These are phyloP conservation scores for Astrothelium macrocarpum DNA, from an alignment of 495 filamentous ascomycete species.

Conservation along the genomic window DNA sequence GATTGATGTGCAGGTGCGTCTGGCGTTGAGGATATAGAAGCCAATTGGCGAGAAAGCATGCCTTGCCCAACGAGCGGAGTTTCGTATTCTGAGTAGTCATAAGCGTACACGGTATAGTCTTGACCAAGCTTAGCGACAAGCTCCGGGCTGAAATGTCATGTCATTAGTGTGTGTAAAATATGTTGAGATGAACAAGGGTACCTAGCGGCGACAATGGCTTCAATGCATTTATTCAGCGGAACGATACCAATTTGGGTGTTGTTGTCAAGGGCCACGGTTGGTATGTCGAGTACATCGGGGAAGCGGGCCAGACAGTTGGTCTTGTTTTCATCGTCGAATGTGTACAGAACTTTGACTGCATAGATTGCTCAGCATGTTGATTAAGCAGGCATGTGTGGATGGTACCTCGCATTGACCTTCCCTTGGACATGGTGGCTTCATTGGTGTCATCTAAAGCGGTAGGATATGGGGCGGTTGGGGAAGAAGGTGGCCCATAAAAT, in stretches of 20 bases:
- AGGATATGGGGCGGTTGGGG: background rate
- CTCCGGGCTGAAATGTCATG: constrained; percentile 56
- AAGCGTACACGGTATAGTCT: constrained; percentile 94
- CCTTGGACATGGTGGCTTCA: background rate
- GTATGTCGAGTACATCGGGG: constrained; percentile 69
- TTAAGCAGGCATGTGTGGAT: background rate
- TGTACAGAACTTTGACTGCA: constrained; percentile 90
- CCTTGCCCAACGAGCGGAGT: constrained; percentile 90
- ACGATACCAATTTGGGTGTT: constrained; percentile 72
- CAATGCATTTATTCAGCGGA: constrained; percentile 80
- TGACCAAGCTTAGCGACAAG: constrained; percentile 70
- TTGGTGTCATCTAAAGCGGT: background rate
- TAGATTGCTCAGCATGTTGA: background rate
- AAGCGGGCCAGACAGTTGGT: constrained; percentile 87
- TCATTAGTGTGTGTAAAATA: background rate
- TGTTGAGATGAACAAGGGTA: constrained; percentile 24
- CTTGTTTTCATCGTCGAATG: constrained; percentile 83
- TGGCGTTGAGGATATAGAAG: constrained; percentile 46
- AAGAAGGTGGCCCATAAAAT: background rate
- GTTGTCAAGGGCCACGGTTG: constrained; percentile 71
- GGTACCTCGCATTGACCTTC: constrained; percentile 26
- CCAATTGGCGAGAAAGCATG: constrained; percentile 82
- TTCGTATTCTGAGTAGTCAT: constrained; percentile 92
- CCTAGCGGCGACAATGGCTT: constrained; percentile 71
- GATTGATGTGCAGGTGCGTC: constrained; percentile 49